These are phyloP conservation scores for Saururus chinensis DNA, from an alignment of 164 flowering plant genomes.

Conservation along the genomic window DNA sequence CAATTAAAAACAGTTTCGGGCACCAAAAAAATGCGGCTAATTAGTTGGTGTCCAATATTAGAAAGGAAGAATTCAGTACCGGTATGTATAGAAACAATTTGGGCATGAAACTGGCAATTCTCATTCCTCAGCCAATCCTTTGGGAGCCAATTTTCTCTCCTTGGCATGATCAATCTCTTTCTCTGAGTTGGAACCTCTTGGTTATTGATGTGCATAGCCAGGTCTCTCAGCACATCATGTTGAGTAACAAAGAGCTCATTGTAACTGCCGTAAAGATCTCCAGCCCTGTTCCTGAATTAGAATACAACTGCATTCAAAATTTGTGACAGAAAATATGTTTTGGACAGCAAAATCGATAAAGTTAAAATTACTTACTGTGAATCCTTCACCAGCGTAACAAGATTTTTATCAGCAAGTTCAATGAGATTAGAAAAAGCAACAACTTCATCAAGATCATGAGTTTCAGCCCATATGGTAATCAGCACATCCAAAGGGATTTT, in stretches of 20 bases:
- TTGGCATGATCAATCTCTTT: slow-evolving; percentile 54
- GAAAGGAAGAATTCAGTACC: slow-evolving; percentile 23
- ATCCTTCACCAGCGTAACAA: slow-evolving; percentile 21
- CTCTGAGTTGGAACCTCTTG: slow-evolving; percentile 26
- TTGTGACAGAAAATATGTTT: background rate
- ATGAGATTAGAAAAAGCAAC: slow-evolving; percentile 8
- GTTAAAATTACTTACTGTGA: slow-evolving; percentile 2
- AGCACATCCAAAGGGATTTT: slow-evolving; percentile 38
- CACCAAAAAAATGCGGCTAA: too few relatives aligned
- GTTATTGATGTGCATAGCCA: slow-evolving; percentile 51
- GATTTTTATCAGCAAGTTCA: slow-evolving; percentile 12
- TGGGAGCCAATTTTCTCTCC: slow-evolving; percentile 45
- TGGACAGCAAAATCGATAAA: background rate
- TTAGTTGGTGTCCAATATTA: too few relatives aligned
- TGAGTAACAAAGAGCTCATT: slow-evolving; percentile 54
- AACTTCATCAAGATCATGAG: slow-evolving; percentile 9
- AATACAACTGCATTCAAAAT: background rate
- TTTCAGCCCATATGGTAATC: slow-evolving; percentile 35
- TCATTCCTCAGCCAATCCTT: slow-evolving; percentile 56
- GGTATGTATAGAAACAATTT: slow-evolving; percentile 61
- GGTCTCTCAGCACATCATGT: slow-evolving; percentile 72
- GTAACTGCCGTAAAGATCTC: slow-evolving; percentile 50
- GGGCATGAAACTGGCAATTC: slow-evolving; percentile 52
- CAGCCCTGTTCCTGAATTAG: slow-evolving; percentile 29
- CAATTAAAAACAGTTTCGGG: too few relatives aligned